Evolutionary conservation across 78 protist species (phyloP).

Genomic region (Dictyostelium firmibasis): DNA sequence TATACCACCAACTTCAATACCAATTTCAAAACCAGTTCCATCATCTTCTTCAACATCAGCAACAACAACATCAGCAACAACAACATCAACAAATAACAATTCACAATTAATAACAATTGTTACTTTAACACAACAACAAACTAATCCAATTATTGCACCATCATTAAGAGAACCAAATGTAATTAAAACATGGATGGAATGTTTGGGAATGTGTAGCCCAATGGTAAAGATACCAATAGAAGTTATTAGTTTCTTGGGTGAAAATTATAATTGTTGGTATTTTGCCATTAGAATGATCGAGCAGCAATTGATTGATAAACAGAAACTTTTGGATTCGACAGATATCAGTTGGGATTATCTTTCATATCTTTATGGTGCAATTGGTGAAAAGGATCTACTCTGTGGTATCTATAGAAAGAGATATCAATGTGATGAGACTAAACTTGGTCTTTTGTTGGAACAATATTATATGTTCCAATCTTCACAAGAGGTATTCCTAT

Average conservation of each 20-base stretch:
- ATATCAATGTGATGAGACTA: conserved; percentile 45
- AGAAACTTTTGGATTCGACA: conserved; percentile 1
- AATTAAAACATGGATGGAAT: conserved; percentile 78
- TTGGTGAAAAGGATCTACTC: conserved; percentile 65
- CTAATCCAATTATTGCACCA: neutral
- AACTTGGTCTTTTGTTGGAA: conserved; percentile 51
- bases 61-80: neutral
- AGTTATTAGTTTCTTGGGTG: conserved; percentile 75
- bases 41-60: neutral
- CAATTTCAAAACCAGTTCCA: neutral
- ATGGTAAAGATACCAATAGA: conserved; percentile 80
- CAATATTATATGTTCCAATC: conserved; percentile 71
- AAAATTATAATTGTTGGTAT: conserved; percentile 82
- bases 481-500: conserved; percentile 63
- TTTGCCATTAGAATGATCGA: conserved; percentile 69
- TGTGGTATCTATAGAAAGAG: conserved; percentile 58
- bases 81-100: neutral
- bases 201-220: conserved; percentile 70
- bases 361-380: neutral
- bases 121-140: neutral
- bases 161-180: conserved; percentile 43
- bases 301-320: neutral
- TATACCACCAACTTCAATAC: neutral
- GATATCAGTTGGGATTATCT: conserved; percentile 49
- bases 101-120: neutral